Evolutionary conservation across 768 basidiomycete species (phyloP).

Genomic region (Lepiota subincarnata): DNA sequence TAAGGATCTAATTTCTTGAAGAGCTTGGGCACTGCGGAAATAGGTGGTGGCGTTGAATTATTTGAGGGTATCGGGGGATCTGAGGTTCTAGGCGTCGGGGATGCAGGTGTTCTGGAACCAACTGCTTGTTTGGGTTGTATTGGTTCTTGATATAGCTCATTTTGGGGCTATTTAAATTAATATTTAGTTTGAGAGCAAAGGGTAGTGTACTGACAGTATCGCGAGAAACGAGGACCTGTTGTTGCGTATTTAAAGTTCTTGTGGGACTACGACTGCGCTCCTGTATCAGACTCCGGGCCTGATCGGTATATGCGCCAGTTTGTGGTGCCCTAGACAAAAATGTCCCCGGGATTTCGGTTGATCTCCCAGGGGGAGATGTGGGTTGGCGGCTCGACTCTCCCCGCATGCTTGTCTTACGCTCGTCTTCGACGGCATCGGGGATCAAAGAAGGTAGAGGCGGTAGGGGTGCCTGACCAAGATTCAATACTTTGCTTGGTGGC

Average conservation of each 20-base stretch:
- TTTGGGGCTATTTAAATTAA: not conserved
- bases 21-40: not conserved
- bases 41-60: not conserved
- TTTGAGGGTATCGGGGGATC: not conserved
- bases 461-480: not conserved
- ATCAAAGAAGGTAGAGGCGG: not conserved
- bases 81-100: not conserved
- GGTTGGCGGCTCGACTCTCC: too few relatives aligned
- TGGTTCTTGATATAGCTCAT: not conserved
- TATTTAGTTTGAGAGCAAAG: not conserved
- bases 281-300: not conserved
- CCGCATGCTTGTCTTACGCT: too few relatives aligned
- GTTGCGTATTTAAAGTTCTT: not conserved
- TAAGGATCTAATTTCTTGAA: slow-evolving; percentile 20
- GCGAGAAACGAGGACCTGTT: not conserved
- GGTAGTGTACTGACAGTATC: not conserved
- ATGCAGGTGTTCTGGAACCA: not conserved
- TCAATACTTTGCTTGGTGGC: not conserved
- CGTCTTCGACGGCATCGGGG: not conserved
- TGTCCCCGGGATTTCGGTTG: not conserved
- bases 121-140: not conserved
- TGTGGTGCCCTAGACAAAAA: too few relatives aligned
- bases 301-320: not conserved
- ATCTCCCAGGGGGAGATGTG: too few relatives aligned
- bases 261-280: too few relatives aligned